Evolutionary conservation across 1,284 basidiomycete genomes (phyloP), one percentile per base, ranked within the genome.

Genomic region (Vanrija humicola): DNA sequence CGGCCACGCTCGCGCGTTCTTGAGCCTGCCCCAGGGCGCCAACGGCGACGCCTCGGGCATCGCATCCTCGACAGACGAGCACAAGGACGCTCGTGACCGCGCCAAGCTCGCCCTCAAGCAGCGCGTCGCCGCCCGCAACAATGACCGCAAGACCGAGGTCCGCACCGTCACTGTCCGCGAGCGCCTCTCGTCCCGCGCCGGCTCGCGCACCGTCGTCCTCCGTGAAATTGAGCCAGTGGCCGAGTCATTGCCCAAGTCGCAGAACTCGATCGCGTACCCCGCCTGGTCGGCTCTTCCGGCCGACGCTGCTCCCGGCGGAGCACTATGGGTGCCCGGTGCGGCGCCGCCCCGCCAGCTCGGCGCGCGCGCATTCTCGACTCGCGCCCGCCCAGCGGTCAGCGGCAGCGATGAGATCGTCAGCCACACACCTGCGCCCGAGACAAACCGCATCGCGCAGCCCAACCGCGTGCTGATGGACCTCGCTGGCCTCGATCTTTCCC

Each of bases 1-100:
- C 6, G 72, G 72, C 25, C 73, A 75, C 50, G 73, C 72, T 10
- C 59, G 73, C 40, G 70, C 73, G 1, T 73, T 75, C 59, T 58
- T 73, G 15, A 67, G 68, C 3, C 48, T 75, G 15, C 66, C 65
- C 12, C 70, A 72, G 44, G 59, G 67, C 25, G 40, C 56, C 9
- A 50, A 60, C 19, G 61, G 64, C 34, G 68, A 71, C 42, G 64
- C 70, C 1, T 61, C 68, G 8, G 54, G 59, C 1, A 49, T 61
- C 14, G 29, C 64, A 6, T 60, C 55, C 21, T 52, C 59, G 9
- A 58, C 65, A 39, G 64, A 70, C 39, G 65, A 66, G 46, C 55
- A 61, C 23, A 44, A 52, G 18, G 45, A 50, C 34, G 43, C 53
- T 15, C 47, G 59, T 25, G 50, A 59, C 55, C 52, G 47, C 43